Evolutionary conservation across 2,329 filamentous ascomycete genomes (phyloP).

Genomic region (Zasmidium cellare): DNA sequence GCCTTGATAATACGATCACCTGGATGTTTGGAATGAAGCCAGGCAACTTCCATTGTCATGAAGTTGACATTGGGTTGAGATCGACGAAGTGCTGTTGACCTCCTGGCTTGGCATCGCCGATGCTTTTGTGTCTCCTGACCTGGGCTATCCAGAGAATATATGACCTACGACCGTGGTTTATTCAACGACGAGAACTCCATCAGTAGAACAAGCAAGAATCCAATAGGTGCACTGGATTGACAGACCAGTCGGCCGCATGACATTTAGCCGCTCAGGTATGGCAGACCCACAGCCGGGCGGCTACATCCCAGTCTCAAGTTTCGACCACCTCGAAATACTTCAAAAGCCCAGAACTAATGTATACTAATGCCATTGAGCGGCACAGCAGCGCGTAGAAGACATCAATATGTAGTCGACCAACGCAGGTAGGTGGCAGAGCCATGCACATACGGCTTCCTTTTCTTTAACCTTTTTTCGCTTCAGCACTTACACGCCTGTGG

Average conservation of each 20-base stretch:
- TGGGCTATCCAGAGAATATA: no score
- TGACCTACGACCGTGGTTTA: no score
- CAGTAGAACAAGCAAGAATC: no score
- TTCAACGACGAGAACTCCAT: no score
- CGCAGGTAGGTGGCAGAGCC: not conserved
- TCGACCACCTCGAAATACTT: not conserved
- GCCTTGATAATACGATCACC: not conserved
- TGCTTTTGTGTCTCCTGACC: no score
- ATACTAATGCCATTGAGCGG: slow-evolving; percentile 3
- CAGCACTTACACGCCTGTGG: not conserved
- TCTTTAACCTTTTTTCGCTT: not conserved
- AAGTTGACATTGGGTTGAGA: no score
- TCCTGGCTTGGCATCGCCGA: no score
- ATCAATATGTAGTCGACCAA: not conserved
- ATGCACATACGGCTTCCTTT: not conserved
- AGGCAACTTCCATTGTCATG: not conserved
- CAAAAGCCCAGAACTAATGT: not conserved
- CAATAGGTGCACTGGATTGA: no score
- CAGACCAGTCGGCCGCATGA: no score
- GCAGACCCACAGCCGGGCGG: not conserved
- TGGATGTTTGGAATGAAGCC: not conserved
- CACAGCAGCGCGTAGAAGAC: slow-evolving; percentile 10
- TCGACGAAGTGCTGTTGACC: no score
- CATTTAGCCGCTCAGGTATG: not conserved
- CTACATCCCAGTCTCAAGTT: not conserved